Evolutionary conservation across 306 rosid genomes (phyloP), one percentile per base, ranked within the genome.

Genomic region (Psophocarpus tetragonolobus): DNA sequence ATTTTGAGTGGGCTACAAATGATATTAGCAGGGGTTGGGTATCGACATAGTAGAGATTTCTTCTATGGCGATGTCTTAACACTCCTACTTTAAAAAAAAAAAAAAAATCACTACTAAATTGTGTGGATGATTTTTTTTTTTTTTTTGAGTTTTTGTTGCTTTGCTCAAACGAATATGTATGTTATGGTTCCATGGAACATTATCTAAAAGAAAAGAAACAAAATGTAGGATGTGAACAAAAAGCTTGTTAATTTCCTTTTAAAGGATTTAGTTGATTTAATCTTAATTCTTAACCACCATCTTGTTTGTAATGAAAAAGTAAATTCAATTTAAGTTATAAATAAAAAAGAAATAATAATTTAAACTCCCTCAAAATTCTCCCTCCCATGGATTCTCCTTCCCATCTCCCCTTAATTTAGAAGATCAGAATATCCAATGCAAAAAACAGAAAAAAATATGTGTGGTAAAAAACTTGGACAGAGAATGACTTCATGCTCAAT

Each of bases 281-380:
- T 18, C 3, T n/a, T 63, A 30, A 33, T 29, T 18, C 3, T n/a
- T 63, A 30, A 33, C 47, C n/a, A 20, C 4, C 50, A 36, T 12
- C 4, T 3, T 1, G 36, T 1, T 64, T 9, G 24, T 1, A 17
- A 33, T 30, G 12, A 15, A 30, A 24, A 12, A 14, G 1, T 13
- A 30, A 21, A 29, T 14, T 29, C 18, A 68, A 42, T 21, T 39
- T 12, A 64, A 58, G 1, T 45, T 45, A 39, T 57, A 2, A 39
- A 41, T 38, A 26, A 11, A 47, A 44, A n/a, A 11, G 8, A 2
- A 76, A 33, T 4, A 64, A 24, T n/a, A 51, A 69, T 41, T 24
- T 47, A 2, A 71, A 29, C 21, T 45, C 77, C 81, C 85, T 54
- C 24, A n/a, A 75, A 58, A 36, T 6, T 76, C 73, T 69, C 73